These are phyloP conservation scores for Agastache rugosa DNA, from an alignment of 257 asterid genomes.

Conservation along the genomic window DNA sequence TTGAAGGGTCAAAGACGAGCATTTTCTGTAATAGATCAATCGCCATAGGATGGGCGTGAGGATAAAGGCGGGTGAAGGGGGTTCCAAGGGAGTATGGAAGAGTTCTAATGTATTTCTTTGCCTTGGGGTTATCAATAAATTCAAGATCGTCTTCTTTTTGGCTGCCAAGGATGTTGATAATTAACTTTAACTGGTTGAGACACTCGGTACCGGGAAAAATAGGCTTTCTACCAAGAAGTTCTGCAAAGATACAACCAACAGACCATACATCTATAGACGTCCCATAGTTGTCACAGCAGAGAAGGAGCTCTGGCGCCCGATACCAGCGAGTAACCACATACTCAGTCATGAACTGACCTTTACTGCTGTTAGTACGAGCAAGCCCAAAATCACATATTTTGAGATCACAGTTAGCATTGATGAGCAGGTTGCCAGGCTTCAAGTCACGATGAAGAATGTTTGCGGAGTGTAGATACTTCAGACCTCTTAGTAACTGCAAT, in stretches of 20 bases:
- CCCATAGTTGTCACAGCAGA: slow-evolving; percentile 67
- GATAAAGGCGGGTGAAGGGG: slow-evolving; percentile 53
- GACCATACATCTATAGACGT: slow-evolving; percentile 74
- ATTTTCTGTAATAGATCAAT: slow-evolving; percentile 62
- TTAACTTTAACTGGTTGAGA: slow-evolving; percentile 65
- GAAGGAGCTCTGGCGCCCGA: slow-evolving; percentile 73
- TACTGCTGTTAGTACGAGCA: slow-evolving; percentile 59
- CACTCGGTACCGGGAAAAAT: slow-evolving; percentile 70
- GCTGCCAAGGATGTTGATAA: slow-evolving; percentile 64
- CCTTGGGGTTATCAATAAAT: slow-evolving; percentile 66
- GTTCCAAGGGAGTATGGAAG: slow-evolving; percentile 57
- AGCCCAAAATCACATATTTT: slow-evolving; percentile 71
- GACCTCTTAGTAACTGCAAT: slow-evolving; percentile 66
- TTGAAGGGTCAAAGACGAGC: slow-evolving; percentile 71
- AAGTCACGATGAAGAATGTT: slow-evolving; percentile 73
- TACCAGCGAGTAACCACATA: slow-evolving; percentile 75
- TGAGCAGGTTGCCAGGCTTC: slow-evolving; percentile 71
- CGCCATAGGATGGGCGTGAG: slow-evolving; percentile 60
- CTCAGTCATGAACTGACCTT: slow-evolving; percentile 71
- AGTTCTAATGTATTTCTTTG: slow-evolving; percentile 53
- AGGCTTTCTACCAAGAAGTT: slow-evolving; percentile 68
- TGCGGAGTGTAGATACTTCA: slow-evolving; percentile 67
- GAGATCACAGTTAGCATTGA: slow-evolving; percentile 63
- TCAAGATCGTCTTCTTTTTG: slow-evolving; percentile 57
- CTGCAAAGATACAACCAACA: slow-evolving; percentile 71